Percentiles rank a stretch among this genome's conserved stretches.
These are phyloP conservation scores for Penicillium digitatum DNA, from an alignment of 2,329 filamentous ascomycete genomes.

Conservation along the genomic window DNA sequence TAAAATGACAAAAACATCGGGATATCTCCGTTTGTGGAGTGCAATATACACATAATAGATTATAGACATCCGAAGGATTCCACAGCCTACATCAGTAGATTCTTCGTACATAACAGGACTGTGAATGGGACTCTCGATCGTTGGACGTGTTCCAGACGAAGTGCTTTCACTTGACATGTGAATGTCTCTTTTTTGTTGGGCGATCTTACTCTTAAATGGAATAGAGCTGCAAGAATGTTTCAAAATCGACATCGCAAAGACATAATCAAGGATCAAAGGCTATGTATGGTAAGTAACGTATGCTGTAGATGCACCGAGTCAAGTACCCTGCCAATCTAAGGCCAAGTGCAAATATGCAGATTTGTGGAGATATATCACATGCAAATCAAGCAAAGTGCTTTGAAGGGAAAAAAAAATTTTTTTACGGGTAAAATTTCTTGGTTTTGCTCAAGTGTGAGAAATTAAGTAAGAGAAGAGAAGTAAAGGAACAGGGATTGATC, in stretches of 20 bases:
- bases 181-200: background rate
- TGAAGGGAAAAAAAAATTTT: background rate
- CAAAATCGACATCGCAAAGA: background rate
- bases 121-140: background rate
- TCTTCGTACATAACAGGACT: background rate
- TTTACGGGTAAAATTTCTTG: slow-evolving; percentile 10
- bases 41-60: background rate
- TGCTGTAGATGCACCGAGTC: background rate
- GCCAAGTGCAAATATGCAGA: background rate
- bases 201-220: background rate
- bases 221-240: background rate
- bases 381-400: background rate
- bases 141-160: background rate
- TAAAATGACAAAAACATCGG: background rate
- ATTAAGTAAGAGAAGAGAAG: slow-evolving; percentile 15
- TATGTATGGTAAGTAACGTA: background rate
- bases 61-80: background rate
- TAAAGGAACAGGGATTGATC: slow-evolving; percentile 6
- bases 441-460: slow-evolving; percentile 16
- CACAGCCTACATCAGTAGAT: background rate
- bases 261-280: background rate
- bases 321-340: too few relatives aligned
- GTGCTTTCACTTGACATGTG: background rate
- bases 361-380: slow-evolving; percentile 6
- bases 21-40: background rate